Evolutionary conservation across 225 moss, liverwort and hornwort species (phyloP).

Genomic region (Lunularia cruciata): DNA sequence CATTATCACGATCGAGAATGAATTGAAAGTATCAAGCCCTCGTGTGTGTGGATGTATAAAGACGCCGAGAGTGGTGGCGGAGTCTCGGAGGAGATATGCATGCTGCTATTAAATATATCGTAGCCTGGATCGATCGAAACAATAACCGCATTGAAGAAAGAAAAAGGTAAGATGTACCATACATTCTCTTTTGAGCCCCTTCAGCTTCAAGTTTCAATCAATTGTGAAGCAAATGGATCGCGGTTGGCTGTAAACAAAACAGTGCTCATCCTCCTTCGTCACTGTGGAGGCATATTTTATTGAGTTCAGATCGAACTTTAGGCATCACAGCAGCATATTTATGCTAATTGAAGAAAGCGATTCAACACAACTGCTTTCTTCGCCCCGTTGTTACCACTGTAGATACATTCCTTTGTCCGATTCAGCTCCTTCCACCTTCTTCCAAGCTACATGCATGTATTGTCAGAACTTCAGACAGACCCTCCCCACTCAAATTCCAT

Average conservation of each 20-base stretch:
- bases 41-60: not conserved
- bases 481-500: no score
- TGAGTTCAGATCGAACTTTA: not conserved
- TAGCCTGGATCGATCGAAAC: not conserved
- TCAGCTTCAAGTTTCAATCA: slow-evolving; percentile 8
- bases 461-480: not conserved
- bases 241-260: slow-evolving; percentile 10
- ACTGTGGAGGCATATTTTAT: not conserved
- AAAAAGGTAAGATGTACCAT: not conserved
- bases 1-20: not conserved
- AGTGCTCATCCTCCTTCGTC: not conserved
- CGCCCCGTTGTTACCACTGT: no score
- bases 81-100: no score
- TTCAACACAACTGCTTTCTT: not conserved
- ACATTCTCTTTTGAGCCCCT: not conserved
- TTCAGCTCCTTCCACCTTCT: not conserved
- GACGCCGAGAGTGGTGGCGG: not conserved
- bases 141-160: not conserved
- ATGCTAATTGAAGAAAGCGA: not conserved
- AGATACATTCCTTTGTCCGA: not conserved
- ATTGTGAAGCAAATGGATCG: not conserved
- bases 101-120: no score
- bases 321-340: not conserved
- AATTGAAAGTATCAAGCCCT: not conserved
- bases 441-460: not conserved